Base-by-base conservation (phyloP, 2,329 filamentous ascomycete species). In the Botrytis elliptica region DNA sequence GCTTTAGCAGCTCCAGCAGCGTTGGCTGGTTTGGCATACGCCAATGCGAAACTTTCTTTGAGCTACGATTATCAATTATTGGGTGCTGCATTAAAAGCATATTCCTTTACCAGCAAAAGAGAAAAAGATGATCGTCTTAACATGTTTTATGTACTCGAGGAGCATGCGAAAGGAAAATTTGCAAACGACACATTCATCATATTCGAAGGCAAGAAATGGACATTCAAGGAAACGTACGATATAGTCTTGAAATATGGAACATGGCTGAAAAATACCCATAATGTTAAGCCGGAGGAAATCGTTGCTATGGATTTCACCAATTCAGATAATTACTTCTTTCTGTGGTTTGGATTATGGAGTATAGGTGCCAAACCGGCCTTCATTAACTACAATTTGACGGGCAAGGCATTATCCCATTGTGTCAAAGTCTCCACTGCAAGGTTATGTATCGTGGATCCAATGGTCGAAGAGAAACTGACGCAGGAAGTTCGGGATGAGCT, bases 271-370 rank as follows among this genome's bases (percentile, higher is more conserved):
- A 86, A 87, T 2, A 86, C 83, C 16, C 86, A 91, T 70, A 85
- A 86, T 44, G 85, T 97, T 65, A 86, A 90, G 77, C 88, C 89
- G 40, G 89, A 88, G 63, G 93, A 97, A 70, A 89, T 97, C 49
- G 91, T 97, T 29, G 93, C 93, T 14, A 86, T 97, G 77, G 88
- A 96, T 81, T 92, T 93, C 77, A 91, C 92, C 82, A 97, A 97
- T 81, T 93, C 90, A 59, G 90, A 93, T n/a, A 86, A 87, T 4
- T 95, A 94, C 79, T 79, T 95, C 42, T 93, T 95, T 80, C 76
- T 97, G 14, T 79, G 91, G 86, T 85, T 95, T 72, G 94, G 91
- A 0, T 83, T 97, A 46, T 97, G 93, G 93, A 89, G 91, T 44
- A 89, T 97, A 74, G 94, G 94, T 18, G 94, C 92, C 0, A 90